Base-by-base conservation (phyloP, 371 early-diverging fungal genomes). In the Thermomucor indicae-seudaticae region DNA sequence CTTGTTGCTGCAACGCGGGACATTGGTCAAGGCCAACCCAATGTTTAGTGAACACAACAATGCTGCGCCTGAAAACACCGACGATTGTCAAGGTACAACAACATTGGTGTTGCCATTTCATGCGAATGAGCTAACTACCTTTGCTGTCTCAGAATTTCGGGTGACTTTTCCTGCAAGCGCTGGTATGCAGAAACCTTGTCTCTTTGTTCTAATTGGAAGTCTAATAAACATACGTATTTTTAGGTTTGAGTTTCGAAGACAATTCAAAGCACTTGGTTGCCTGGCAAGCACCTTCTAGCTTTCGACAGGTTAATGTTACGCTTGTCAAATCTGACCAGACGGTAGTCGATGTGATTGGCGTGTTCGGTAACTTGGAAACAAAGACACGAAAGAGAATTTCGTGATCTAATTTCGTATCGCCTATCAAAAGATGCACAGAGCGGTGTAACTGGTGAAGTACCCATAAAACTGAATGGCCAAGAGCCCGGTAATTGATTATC, bases 1-100 rank as follows among this genome's bases (percentile, higher is more conserved):
- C 12, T 49, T 72, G 34, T 32, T 69, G 30, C 58, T 72, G 34
- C 64, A 66, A 53, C 35, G 41, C 29, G 64, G 73, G 47, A 64
- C 48, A 2, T 69, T 72, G 52, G 73, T 69, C 30, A 38, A 53
- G 19, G 73, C 73, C 39, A 66, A 59, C 31, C 73, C 73, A n/a
- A 62, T 67, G 20, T 72, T 69, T 42, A 58, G 49, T 25, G 31
- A 47, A 40, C 58, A 57, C 42, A 67, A 65, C 39, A 62, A 62
- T 35, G 68, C 41, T 14, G 39, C 23, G 8, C 14, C 49, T 7
- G 17, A 30, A 35, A 14, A 31, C 14, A 3, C 31, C 16, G 25
- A 31, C 39, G 14, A 11, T 12, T 58, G 53, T 30, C 39, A 51
- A 42, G 50, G 54, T 57, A 47, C n/a, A 6, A n/a, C n/a, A n/a